Conservation (phyloP, 225 moss, liverwort and hornwort genomes). For the Bryum argenteum region DNA sequence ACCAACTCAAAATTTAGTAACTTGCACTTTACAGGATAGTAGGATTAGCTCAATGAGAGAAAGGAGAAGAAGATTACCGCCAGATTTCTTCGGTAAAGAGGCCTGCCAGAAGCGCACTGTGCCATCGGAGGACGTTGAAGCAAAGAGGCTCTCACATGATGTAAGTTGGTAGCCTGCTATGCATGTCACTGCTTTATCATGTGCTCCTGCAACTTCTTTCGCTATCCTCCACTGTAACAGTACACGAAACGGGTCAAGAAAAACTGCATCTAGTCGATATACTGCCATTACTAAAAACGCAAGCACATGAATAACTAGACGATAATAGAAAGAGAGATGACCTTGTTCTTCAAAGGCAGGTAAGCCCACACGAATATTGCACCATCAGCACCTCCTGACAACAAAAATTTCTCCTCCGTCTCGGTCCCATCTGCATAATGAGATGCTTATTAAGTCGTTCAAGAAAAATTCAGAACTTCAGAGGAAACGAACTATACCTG, state of each 20-base stretch:
- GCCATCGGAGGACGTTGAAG: constrained; percentile 89
- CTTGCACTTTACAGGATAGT: background rate
- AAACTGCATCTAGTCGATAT: background rate
- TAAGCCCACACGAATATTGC: constrained; percentile 80
- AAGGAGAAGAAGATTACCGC: constrained; percentile 43
- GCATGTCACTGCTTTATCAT: constrained; percentile 84
- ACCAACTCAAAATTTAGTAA: background rate
- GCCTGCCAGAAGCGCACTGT: constrained; percentile 77
- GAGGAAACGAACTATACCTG: constrained; percentile 42
- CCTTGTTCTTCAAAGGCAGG: constrained; percentile 59
- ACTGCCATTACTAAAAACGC: background rate
- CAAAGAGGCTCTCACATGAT: constrained; percentile 53
- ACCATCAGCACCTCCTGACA: constrained; percentile 90
- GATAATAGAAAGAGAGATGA: constrained; percentile 32
- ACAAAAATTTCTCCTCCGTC: constrained; percentile 62
- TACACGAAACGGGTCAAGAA: constrained; percentile 20
- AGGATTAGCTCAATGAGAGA: background rate
- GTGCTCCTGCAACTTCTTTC: constrained; percentile 60
- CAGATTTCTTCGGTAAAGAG: constrained; percentile 39
- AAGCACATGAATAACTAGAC: background rate
- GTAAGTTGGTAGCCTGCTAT: constrained; percentile 64
- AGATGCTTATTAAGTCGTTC: background rate
- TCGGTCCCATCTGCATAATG: constrained; percentile 42
- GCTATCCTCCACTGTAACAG: constrained; percentile 69
- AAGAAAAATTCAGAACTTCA: background rate